Percentiles rank a stretch among this genome's conserved stretches.
phyloP scores from a whole-genome alignment of 225 moss, liverwort and hornwort species.

The Pseudisothecium myosuroides region DNA sequence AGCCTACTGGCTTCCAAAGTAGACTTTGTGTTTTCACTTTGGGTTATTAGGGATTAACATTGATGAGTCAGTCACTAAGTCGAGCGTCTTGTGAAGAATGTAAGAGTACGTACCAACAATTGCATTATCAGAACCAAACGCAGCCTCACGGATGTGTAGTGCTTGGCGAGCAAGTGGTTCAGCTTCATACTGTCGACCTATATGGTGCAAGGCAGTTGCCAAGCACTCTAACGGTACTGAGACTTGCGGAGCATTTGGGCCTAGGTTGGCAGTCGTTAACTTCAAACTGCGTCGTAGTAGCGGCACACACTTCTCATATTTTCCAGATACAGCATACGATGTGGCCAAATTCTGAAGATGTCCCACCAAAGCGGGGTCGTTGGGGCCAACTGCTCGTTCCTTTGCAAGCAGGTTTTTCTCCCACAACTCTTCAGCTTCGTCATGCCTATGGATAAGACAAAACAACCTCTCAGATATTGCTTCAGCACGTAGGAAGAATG shows the following conservation, averaged over 20 bases:
- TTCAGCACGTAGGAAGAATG: neutral
- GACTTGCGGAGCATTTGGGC: constrained; percentile 58
- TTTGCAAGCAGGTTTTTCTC: constrained; percentile 58
- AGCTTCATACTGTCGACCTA: constrained; percentile 60
- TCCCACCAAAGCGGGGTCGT: constrained; percentile 57
- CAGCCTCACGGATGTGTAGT: constrained; percentile 58
- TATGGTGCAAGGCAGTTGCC: constrained; percentile 71
- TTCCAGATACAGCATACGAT: constrained; percentile 58
- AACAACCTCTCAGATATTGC: neutral
- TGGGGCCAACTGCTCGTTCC: constrained; percentile 46
- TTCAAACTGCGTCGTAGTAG: constrained; percentile 63
- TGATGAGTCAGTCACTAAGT: neutral
- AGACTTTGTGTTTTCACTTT: neutral
- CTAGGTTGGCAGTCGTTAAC: constrained; percentile 50
- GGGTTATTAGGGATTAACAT: neutral
- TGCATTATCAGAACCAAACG: constrained; percentile 56
- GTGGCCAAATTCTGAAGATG: constrained; percentile 80
- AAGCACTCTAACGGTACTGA: constrained; percentile 69
- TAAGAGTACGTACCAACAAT: constrained; percentile 40
- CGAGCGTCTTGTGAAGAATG: neutral
- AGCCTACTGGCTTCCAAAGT: neutral
- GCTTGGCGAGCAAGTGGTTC: constrained; percentile 86
- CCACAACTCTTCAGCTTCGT: constrained; percentile 77
- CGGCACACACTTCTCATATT: constrained; percentile 69
- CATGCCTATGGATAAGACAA: constrained; percentile 21